These are phyloP conservation scores for Prasinococcaceae sp. DNA, from an alignment of 139 green algal genomes.

Conservation along the genomic window DNA sequence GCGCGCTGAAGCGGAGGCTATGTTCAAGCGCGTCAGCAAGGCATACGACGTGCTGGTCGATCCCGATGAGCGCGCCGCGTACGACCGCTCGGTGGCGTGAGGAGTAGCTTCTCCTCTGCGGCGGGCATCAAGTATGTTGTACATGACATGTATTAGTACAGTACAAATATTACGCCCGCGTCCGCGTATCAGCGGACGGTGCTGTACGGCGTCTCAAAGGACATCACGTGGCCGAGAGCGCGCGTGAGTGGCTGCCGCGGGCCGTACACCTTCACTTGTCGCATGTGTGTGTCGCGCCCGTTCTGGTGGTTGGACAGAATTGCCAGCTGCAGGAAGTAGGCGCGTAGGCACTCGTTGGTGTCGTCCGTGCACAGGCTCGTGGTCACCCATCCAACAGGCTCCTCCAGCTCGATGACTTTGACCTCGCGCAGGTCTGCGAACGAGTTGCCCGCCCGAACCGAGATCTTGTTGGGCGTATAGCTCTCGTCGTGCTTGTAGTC, in stretches of 20 bases:
- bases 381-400: slow-evolving; percentile 73
- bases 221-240: background rate
- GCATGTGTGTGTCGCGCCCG: slow-evolving; percentile 86
- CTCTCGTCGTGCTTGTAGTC: slow-evolving; percentile 89
- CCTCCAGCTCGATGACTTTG: slow-evolving; percentile 51
- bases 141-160: no score
- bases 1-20: no score
- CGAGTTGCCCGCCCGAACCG: slow-evolving; percentile 59
- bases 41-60: no score
- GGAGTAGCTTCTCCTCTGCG: no score
- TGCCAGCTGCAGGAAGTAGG: slow-evolving; percentile 35
- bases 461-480: slow-evolving; percentile 83
- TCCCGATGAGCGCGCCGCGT: no score
- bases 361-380: slow-evolving; percentile 35
- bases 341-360: slow-evolving; percentile 18
- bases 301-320: slow-evolving; percentile 94
- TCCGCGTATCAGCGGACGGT: no score
- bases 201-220: no score
- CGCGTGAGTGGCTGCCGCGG: slow-evolving; percentile 24
- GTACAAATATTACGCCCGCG: no score
- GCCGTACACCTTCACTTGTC: slow-evolving; percentile 63
- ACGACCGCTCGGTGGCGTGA: no score
- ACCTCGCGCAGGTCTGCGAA: slow-evolving; percentile 61
- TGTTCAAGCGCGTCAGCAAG: no score
- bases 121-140: no score